Percentiles rank a stretch among this genome's conserved stretches.
phyloP scores from a whole-genome alignment of 1,139 yeast species.

The Nakaseomyces bracarensis region DNA sequence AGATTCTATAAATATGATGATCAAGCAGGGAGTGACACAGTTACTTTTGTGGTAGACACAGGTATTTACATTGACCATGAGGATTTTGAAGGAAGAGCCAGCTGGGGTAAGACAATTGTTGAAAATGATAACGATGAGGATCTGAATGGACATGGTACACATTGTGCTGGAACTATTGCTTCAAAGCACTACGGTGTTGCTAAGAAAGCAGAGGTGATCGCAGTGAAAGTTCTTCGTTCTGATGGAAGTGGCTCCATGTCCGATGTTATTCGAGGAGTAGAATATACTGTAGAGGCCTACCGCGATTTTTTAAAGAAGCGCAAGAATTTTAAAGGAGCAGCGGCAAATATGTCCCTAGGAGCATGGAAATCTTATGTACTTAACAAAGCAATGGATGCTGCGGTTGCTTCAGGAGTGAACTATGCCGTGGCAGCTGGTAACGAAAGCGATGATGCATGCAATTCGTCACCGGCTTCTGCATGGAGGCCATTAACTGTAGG shows the following conservation, averaged over 20 bases:
- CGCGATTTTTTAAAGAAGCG: constrained; percentile 35
- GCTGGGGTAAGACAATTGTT: constrained; percentile 91
- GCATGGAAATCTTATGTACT: constrained; percentile 79
- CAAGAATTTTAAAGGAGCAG: constrained; percentile 69
- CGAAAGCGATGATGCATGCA: constrained; percentile 77
- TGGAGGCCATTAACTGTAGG: constrained; percentile 72
- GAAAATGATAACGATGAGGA: constrained; percentile 73
- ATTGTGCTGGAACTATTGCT: constrained; percentile 81
- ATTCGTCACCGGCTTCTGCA: constrained; percentile 75
- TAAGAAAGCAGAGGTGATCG: constrained; percentile 64
- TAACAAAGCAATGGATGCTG: constrained; percentile 77
- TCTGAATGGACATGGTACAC: constrained; percentile 89
- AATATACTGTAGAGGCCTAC: constrained; percentile 46
- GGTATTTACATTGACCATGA: constrained; percentile 77
- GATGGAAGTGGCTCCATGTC: constrained; percentile 78
- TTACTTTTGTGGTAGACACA: constrained; percentile 83
- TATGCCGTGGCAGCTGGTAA: constrained; percentile 89
- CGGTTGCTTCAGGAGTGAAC: constrained; percentile 70
- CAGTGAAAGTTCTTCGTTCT: constrained; percentile 68
- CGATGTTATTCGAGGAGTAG: constrained; percentile 76
- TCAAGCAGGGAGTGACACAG: constrained; percentile 87
- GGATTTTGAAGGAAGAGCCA: constrained; percentile 87
- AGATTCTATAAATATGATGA: constrained; percentile 73
- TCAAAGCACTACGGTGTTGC: constrained; percentile 76
- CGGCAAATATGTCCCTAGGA: constrained; percentile 86